Base-by-base conservation (phyloP, 352 stramenopile species). In the Pythium coloratum region DNA sequence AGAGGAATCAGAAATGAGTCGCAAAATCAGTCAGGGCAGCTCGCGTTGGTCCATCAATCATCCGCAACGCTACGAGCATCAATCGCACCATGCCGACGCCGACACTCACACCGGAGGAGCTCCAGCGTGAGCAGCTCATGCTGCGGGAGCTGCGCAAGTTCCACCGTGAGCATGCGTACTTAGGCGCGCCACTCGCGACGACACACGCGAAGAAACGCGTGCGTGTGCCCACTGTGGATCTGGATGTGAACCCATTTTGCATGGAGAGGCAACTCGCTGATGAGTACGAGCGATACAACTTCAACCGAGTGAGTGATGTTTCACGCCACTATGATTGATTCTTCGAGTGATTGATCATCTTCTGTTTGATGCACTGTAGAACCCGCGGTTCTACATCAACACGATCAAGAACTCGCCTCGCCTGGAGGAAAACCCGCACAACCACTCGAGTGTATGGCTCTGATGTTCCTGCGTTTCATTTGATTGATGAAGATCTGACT, bases 201-300 rank as follows among this genome's bases (percentile, higher is more conserved):
- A 76, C 77, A 13, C 67, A 84, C 49, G 79, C 84, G 44, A 86
- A 89, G 64, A 92, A 92, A 64, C 78, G 84, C 47, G 55, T 89
- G 7, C 82, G 79, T 13, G 67, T 91, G 50, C 85, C 84, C 8
- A 72, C 67, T 2, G 70, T 88, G 26, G 81, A 91, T 51, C 30
- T 72, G 59, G 80, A 93, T 28, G 70, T 66, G 49, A 91, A 95
- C 57, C 84, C 84, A 40, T 94, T 93, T 64, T 92, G 83, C 59
- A 63, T 74, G 54, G 82, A 93, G 28, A 77, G 83, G 16, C 87
- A 92, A 62, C 62, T 94, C 58, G 81, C 84, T n/a, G 87, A 94
- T 62, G 84, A 77, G 59, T 90, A 88, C 58, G 71, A 82, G 62
- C 84, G 83, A 56, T 64, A 81, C 62, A 89, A 92, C 62, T 78